phyloP scores from a whole-genome alignment of 192 early-diverging fungal genomes.

The Allomyces arbusculus region DNA sequence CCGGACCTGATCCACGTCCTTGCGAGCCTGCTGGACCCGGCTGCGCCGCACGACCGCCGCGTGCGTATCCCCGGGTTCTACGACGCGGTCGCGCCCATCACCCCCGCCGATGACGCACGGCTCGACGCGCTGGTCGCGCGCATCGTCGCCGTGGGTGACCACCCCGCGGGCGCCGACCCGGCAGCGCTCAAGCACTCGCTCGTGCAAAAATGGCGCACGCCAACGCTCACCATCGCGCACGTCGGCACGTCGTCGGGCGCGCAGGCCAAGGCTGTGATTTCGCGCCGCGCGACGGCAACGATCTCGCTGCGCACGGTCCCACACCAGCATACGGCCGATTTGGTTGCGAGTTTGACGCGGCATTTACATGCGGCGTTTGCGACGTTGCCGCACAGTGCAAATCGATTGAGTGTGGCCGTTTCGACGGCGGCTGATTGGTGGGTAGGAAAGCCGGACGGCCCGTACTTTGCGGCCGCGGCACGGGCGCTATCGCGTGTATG shows the following conservation, averaged over 20 bases:
- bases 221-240: not conserved
- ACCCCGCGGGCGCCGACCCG: too few relatives aligned
- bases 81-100: not conserved
- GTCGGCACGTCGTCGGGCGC: not conserved
- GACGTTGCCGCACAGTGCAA: not conserved
- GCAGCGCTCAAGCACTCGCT: not conserved
- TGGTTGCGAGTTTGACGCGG: not conserved
- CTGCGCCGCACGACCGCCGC: not conserved
- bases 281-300: not conserved
- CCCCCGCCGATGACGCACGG: not conserved
- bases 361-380: not conserved
- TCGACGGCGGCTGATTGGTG: not conserved
- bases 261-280: not conserved
- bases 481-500: not conserved
- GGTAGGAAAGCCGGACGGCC: not conserved
- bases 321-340: not conserved
- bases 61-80: not conserved
- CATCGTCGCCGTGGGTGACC: not conserved
- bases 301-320: not conserved
- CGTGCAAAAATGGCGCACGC: not conserved
- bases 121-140: not conserved
- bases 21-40: not conserved
- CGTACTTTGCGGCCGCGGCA: not conserved
- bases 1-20: not conserved
- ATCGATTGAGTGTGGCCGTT: not conserved